Conservation (phyloP, 2,329 filamentous ascomycete genomes). For the Aspergillus neotritici region DNA sequence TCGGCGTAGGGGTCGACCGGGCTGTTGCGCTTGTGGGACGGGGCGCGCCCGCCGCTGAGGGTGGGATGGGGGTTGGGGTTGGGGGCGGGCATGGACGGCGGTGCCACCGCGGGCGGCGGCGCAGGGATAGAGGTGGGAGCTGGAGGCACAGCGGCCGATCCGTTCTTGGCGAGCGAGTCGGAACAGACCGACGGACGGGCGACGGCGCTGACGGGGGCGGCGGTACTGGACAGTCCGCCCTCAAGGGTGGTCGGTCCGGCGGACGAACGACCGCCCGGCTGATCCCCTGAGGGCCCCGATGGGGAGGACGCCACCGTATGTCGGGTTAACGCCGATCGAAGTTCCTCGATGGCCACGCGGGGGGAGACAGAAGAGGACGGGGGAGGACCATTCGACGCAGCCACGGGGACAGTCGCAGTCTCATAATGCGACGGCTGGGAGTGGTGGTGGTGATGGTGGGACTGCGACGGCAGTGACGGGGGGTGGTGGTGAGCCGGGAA, state of each 20-base stretch:
- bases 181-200: slow-evolving; percentile 9
- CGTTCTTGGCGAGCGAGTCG: slow-evolving; percentile 8
- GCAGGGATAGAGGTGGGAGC: slow-evolving; percentile 14
- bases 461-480: slow-evolving; percentile 5
- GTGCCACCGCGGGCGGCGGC: slow-evolving; percentile 12
- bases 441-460: slow-evolving; percentile 5
- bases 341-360: slow-evolving; percentile 36
- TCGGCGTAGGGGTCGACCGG: slow-evolving; percentile 21
- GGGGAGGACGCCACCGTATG: slow-evolving; percentile 34
- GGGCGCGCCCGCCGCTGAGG: slow-evolving; percentile 13
- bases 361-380: slow-evolving; percentile 30
- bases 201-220: slow-evolving; percentile 15
- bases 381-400: slow-evolving; percentile 15
- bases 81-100: slow-evolving; percentile 27
- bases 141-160: slow-evolving; percentile 11
- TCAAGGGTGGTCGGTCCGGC: slow-evolving; percentile 30
- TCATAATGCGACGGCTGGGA: slow-evolving; percentile 25
- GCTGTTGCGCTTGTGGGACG: slow-evolving; percentile 34
- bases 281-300: slow-evolving; percentile 30
- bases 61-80: not conserved
- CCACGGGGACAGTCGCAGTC: slow-evolving; percentile 20
- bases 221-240: slow-evolving; percentile 22
- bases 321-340: slow-evolving; percentile 34
- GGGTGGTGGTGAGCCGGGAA: slow-evolving; percentile 10
- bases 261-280: slow-evolving; percentile 30